Evolutionary conservation across 2,329 filamentous ascomycete species (phyloP), one percentile per base, ranked within the genome.

Genomic region (Aspergillus sp.): DNA sequence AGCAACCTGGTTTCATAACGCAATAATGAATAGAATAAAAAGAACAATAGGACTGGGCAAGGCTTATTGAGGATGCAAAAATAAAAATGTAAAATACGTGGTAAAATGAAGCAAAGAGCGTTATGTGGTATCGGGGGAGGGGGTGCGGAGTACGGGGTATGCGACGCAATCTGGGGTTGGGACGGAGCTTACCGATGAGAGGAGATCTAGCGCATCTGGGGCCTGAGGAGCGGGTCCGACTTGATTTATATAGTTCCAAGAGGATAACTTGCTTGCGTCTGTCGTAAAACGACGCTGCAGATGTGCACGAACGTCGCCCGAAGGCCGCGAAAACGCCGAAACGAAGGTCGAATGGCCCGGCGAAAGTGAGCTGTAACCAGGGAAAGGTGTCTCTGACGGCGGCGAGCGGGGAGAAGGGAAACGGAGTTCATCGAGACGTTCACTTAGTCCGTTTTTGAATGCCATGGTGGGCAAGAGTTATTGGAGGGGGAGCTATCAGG

Each of bases 251-350:
- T 86, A 85, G 61, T 84, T 86, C 79, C 91, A 82, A 75, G 90
- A 92, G 77, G 91, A 90, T 79, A 94, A 82, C 84, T 93, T 85
- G 79, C 92, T 85, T 80, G 91, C 89, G 80, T 97, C 96, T 61
- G 93, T 95, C 66, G 94, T 98, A 80, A 98, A 98, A 74, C 94
- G 90, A 73, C 94, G 89, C 79, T 93, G 92, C 75, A 98, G 84
- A 70, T 88, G 89, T 66, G 87, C 87, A 78, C 93, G 89, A 68
- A 86, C 85, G 74, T 96, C 92, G 77, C 87, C 85, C 66, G 85
- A 76, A 64, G 82, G 77, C 60, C 81, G 76, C 61, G 82, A 79
- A 67, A 85, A 83, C 67, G 85, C 85, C 53, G 80, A 83, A 76
- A 88, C 83, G 73, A 88, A 87, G 73, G 82, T 83, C 73, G 86